These are phyloP conservation scores for Pisolithus orientalis DNA, from an alignment of 768 basidiomycete species.

Conservation along the genomic window DNA sequence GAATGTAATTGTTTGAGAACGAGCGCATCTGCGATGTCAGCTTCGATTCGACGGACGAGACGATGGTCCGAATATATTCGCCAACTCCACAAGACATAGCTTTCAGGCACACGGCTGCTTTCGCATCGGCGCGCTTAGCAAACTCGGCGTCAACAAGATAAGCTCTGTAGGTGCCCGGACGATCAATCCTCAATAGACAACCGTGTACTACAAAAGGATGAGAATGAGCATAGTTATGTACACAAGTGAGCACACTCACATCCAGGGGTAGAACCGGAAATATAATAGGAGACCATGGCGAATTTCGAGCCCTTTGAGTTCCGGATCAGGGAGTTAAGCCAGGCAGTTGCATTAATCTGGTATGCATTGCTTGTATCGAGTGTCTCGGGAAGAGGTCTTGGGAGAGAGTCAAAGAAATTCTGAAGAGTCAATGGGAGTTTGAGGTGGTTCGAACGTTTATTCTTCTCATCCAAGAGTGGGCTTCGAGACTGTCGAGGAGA, in stretches of 20 bases:
- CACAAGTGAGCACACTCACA: conserved; percentile 32
- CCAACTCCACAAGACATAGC: conserved; percentile 62
- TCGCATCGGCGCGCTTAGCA: conserved; percentile 57
- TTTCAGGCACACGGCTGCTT: conserved; percentile 56
- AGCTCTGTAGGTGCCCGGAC: conserved; percentile 44
- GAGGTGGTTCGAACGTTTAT: conserved; percentile 1
- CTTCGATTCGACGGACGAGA: conserved; percentile 37
- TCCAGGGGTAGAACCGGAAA: conserved; percentile 34
- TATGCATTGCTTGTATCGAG: conserved; percentile 39
- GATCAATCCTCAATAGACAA: conserved; percentile 53
- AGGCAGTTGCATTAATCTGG: conserved; percentile 50
- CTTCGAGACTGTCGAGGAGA: conserved; percentile 10
- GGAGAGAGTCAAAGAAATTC: conserved; percentile 57
- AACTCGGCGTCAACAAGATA: conserved; percentile 64
- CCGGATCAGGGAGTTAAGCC: conserved; percentile 48
- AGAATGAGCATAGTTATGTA: conserved; percentile 1
- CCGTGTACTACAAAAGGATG: conserved; percentile 43
- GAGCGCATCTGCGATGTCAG: conserved; percentile 40
- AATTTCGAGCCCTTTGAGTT: conserved; percentile 45
- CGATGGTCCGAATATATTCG: conserved; percentile 44
- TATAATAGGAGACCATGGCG: conserved; percentile 38
- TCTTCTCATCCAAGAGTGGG: conserved; percentile 3
- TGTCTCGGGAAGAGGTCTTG: conserved; percentile 54
- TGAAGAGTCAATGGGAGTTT: conserved; percentile 39
- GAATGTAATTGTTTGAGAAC: conserved; percentile 38